These are phyloP conservation scores for Ehretia macrophylla DNA, from an alignment of 257 asterid species.

Conservation along the genomic window DNA sequence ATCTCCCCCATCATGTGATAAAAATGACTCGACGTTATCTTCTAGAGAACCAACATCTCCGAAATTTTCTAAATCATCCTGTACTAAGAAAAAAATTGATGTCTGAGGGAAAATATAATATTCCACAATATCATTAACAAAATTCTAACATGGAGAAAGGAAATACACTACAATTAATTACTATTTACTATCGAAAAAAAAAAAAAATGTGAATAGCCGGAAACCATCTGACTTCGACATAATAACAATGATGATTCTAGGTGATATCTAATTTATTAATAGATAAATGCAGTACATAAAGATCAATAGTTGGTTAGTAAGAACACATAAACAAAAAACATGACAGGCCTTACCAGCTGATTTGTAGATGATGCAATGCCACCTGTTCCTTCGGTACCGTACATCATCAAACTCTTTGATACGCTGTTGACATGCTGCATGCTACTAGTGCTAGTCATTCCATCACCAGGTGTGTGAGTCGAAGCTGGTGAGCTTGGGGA, in stretches of 20 bases:
- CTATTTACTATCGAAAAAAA: too few species aligned
- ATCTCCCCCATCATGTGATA: slow-evolving; percentile 64
- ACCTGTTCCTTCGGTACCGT: slow-evolving; percentile 84
- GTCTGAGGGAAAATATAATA: neutral
- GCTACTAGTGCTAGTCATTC: slow-evolving; percentile 72
- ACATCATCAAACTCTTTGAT: slow-evolving; percentile 66
- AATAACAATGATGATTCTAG: too few species aligned
- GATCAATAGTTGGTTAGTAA: too few species aligned
- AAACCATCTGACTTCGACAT: too few species aligned
- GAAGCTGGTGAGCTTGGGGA: slow-evolving; percentile 80
- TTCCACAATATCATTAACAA: too few species aligned
- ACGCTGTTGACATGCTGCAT: slow-evolving; percentile 70
- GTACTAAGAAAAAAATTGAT: slow-evolving; percentile 13
- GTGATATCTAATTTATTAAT: too few species aligned
- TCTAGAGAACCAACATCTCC: slow-evolving; percentile 64
- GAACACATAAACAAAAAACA: neutral
- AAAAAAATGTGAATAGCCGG: too few species aligned
- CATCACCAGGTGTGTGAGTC: slow-evolving; percentile 98
- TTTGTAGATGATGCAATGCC: slow-evolving; percentile 91
- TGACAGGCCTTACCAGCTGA: slow-evolving; percentile 63
- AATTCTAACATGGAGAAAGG: neutral
- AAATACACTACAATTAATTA: too few species aligned
- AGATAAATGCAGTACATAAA: too few species aligned
- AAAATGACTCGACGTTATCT: slow-evolving; percentile 61
- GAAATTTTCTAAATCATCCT: slow-evolving; percentile 75